phyloP scores from a whole-genome alignment of 78 protist genomes.

The Creolimax fragrantissima region DNA sequence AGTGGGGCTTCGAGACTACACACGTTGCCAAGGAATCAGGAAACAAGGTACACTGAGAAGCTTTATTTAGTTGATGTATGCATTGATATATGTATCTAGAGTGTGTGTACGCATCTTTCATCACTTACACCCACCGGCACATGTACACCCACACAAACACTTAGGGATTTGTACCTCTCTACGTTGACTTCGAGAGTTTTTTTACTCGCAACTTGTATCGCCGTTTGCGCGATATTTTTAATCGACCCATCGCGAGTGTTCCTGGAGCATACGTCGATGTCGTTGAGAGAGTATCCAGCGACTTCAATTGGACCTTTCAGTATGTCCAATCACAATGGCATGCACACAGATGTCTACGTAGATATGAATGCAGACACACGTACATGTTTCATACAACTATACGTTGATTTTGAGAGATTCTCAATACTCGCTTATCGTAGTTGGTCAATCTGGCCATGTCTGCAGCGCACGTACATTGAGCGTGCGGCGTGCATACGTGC shows the following conservation, averaged over 20 bases:
- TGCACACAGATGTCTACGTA: not conserved
- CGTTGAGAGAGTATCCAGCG: conserved; percentile 44
- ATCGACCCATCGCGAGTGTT: conserved; percentile 73
- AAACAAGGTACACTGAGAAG: not conserved
- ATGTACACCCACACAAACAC: not conserved
- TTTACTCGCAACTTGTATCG: conserved; percentile 73
- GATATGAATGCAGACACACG: not conserved
- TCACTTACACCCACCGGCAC: not conserved
- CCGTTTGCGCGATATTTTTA: conserved; percentile 79
- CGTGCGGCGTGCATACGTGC: not conserved
- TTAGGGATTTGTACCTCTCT: conserved; percentile 76
- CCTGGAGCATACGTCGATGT: conserved; percentile 75
- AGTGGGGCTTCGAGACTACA: not conserved
- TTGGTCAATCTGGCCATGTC: too few relatives aligned
- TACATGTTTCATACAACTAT: too few relatives aligned
- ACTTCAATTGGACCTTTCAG: conserved; percentile 30
- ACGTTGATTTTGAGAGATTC: too few relatives aligned
- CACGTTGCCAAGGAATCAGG: not conserved
- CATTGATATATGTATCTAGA: not conserved
- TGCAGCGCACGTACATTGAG: not conserved
- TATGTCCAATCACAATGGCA: not conserved
- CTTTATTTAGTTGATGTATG: not conserved
- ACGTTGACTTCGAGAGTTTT: conserved; percentile 76
- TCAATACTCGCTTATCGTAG: too few relatives aligned
- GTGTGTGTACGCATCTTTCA: too few relatives aligned